Conservation (phyloP, 2,329 filamentous ascomycete genomes). For the Thermomyces lanuginosus region DNA sequence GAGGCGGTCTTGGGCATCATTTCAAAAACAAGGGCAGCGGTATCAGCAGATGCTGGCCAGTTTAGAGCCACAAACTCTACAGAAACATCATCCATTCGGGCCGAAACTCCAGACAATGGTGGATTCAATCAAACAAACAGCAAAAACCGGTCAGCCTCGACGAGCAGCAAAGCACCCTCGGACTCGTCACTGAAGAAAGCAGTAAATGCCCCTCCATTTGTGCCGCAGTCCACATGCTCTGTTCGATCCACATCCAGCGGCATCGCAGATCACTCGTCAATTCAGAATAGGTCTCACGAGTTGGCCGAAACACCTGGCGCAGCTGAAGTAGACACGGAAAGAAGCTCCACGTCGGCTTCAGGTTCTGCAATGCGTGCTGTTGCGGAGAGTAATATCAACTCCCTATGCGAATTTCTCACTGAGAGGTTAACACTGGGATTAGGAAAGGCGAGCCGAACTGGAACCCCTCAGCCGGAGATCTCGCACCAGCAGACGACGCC, state of each 20-base stretch:
- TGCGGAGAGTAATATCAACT: slow-evolving; percentile 2
- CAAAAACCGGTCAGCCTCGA: slow-evolving; percentile 1
- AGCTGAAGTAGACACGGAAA: slow-evolving; percentile 6
- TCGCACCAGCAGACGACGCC: not conserved
- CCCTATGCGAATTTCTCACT: slow-evolving; percentile 1
- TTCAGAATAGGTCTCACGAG: too few relatives aligned
- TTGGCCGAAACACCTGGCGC: slow-evolving; percentile 13
- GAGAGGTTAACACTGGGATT: slow-evolving; percentile 1
- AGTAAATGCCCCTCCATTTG: slow-evolving; percentile 7
- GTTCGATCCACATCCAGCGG: too few relatives aligned
- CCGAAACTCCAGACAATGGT: not conserved
- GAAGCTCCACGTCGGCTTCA: not conserved
- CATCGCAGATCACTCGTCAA: too few relatives aligned
- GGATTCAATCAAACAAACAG: not conserved
- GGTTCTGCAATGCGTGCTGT: not conserved
- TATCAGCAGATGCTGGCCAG: too few relatives aligned
- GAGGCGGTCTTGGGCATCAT: slow-evolving; percentile 8
- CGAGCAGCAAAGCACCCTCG: slow-evolving; percentile 1
- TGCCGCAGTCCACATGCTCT: slow-evolving; percentile 5
- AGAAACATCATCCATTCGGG: too few relatives aligned
- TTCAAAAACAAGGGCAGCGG: too few relatives aligned
- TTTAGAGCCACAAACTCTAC: too few relatives aligned
- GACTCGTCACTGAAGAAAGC: slow-evolving; percentile 4
- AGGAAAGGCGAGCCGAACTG: not conserved
- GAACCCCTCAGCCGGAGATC: not conserved